Evolutionary conservation across 345 rosid species (phyloP), one percentile per base, ranked within the genome.

Genomic region (Gossypioides kirkii): DNA sequence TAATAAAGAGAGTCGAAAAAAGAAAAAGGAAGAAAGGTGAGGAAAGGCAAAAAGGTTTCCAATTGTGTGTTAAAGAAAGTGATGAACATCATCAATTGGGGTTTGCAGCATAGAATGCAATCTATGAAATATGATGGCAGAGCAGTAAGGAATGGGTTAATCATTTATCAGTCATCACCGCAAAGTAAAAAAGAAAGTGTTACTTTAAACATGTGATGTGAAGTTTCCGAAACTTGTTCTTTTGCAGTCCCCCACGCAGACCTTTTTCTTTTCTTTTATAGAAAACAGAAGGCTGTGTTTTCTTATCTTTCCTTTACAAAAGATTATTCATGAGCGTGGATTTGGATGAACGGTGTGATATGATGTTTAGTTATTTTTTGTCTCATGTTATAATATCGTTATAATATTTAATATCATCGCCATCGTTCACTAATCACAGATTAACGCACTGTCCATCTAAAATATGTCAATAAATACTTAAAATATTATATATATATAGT

Each of bases 131-230:
- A 50, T 64, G 17, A 10, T 25, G 26, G 26, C 59, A 38, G 1
- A 42, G 26, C 59, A 47, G 2, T 8, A 23, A 36, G 17, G 12
- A 55, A 23, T 55, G 41, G 32, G 17, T 52, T 65, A 45, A 67
- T 13, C 26, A 56, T 8, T 59, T 13, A 8, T 16, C 52, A 45
- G 12, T 45, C 60, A 3, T 23, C 28, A 22, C 60, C 6, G 11
- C 26, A 55, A 55, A 20, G 3, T 9, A 22, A 55, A 22, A 54
- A 20, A 8, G 11, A 18, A 22, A 56, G 32, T 10, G 8, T 22
- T 7, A 8, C 42, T 69, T 74, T 25, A 61, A 32, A 2, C 59
- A 64, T 49, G 72, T 63, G 75, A 74, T 41, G 75, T 64, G 75
- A 70, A 45, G 28, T 10, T 68, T 23, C 32, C 14, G 11, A 56